Evolutionary conservation across 2,329 filamentous ascomycete genomes (phyloP), one percentile per base, ranked within the genome.

Genomic region (Alternaria angustiovoidea): DNA sequence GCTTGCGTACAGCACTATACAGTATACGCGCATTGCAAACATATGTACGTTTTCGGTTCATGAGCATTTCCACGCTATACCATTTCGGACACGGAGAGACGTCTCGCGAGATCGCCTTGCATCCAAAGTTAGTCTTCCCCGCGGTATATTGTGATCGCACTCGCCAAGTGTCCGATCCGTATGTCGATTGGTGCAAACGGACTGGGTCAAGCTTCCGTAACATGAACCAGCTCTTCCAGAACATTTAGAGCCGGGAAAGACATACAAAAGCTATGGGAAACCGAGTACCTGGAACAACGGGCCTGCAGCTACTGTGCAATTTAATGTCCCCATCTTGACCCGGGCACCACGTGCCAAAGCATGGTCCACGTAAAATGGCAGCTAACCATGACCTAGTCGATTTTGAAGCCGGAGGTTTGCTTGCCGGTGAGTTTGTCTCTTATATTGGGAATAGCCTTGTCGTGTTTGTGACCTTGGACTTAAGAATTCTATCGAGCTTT

Each of bases 181-280:
- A 11, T n/a, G 38, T 16, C 56, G 44, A 65, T 65, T 62, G 62
- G 62, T 46, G 62, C 55, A 60, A 39, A 57, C 44, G 34, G 26
- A 34, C 26, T 39, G 32, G 7, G 28, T 48, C 42, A 14, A 51
- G 51, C n/a, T 43, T 60, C 57, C 55, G 49, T 51, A 20, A 30
- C 48, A 14, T n/a, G 53, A 57, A 51, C 36, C 48, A 38, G 14
- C 32, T 51, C 53, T 57, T 65, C 49, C 46, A 62, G 59, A 60
- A 60, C 41, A 56, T 38, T 24, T 2, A 46, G 30, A 32, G 28
- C 51, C 34, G 3, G 24, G 58, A 5, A 41, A 12, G 30, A 47
- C 24, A 49, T 32, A 30, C 41, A 20, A 53, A 42, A 41, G 28
- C 38, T 38, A 54, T 32, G 4, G 22, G 26, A 38, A 62, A 52